Evolutionary conservation across 2,329 filamentous ascomycete species (phyloP).

Genomic region (Cladosporium sphaerospermum): DNA sequence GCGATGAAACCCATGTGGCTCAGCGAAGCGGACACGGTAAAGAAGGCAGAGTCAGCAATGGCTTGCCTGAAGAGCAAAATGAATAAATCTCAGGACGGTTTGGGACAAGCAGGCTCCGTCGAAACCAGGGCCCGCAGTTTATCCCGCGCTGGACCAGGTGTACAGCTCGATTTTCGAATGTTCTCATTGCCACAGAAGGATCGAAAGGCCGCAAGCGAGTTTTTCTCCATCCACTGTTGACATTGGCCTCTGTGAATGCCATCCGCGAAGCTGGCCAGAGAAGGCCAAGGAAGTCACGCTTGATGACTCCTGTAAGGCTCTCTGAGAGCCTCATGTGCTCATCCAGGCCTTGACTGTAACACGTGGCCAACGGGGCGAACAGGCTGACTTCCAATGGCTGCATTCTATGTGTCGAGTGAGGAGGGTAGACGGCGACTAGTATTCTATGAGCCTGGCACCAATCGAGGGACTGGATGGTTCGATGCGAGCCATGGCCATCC

Average conservation of each 20-base stretch:
- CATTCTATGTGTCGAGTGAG: neutral
- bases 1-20: too few species aligned
- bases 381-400: constrained; percentile 19
- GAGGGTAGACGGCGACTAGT: constrained; percentile 6
- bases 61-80: too few species aligned
- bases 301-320: constrained; percentile 11
- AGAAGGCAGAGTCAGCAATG: too few species aligned
- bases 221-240: constrained; percentile 12
- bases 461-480: constrained; percentile 13
- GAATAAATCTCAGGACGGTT: too few species aligned
- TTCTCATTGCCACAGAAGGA: constrained; percentile 1
- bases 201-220: constrained; percentile 14
- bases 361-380: constrained; percentile 17
- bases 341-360: constrained; percentile 14
- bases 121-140: too few species aligned
- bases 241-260: constrained; percentile 13
- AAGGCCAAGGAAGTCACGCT: constrained; percentile 9
- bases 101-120: too few species aligned
- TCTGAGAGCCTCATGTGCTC: constrained; percentile 1
- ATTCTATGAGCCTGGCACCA: constrained; percentile 11
- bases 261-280: neutral
- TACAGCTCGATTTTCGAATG: too few species aligned
- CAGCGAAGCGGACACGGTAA: too few species aligned
- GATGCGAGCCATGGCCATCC: constrained; percentile 13
- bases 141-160: too few species aligned